Evolutionary conservation across 2,329 filamentous ascomycete species (phyloP).

Genomic region (Colletotrichum spaethianum): DNA sequence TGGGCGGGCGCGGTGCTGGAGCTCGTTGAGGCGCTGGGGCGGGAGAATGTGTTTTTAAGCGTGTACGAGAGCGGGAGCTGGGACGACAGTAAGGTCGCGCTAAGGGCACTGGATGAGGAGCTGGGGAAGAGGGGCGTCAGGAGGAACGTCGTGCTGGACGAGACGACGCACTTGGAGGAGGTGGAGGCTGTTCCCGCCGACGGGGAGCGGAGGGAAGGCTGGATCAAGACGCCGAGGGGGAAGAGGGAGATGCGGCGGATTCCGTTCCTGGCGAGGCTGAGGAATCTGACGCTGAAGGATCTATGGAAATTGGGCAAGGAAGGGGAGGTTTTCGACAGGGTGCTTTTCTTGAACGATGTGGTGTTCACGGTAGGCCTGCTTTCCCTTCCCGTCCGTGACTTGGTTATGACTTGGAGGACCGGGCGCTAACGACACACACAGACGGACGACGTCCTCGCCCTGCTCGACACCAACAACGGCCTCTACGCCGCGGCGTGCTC

Average conservation of each 20-base stretch:
- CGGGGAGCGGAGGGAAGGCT: conserved; percentile 65
- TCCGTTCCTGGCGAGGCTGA: conserved; percentile 75
- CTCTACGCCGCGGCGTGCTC: conserved; percentile 74
- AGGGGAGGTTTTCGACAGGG: conserved; percentile 69
- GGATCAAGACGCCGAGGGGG: conserved; percentile 72
- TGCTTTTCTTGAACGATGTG: conserved; percentile 76
- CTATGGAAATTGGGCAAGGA: conserved; percentile 64
- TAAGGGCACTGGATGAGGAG: conserved; percentile 69
- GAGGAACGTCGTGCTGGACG: conserved; percentile 70
- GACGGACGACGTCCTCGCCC: conserved; percentile 68
- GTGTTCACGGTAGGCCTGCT: conserved; percentile 66
- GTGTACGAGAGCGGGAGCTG: conserved; percentile 79
- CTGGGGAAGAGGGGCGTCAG: conserved; percentile 67
- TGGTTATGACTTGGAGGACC: not conserved
- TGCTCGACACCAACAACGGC: conserved; percentile 71
- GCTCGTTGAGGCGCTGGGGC: conserved; percentile 69
- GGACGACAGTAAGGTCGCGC: conserved; percentile 75
- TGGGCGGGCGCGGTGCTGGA: conserved; percentile 75
- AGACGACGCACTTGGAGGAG: conserved; percentile 71
- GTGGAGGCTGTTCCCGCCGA: conserved; percentile 51
- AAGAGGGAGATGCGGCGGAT: conserved; percentile 74
- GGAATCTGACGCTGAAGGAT: conserved; percentile 75
- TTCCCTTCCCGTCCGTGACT: not conserved
- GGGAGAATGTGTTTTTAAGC: conserved; percentile 77
- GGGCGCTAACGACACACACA: conserved; percentile 44